phyloP scores from a whole-genome alignment of 2,329 filamentous ascomycete genomes.

The Penicillium griseofulvum region DNA sequence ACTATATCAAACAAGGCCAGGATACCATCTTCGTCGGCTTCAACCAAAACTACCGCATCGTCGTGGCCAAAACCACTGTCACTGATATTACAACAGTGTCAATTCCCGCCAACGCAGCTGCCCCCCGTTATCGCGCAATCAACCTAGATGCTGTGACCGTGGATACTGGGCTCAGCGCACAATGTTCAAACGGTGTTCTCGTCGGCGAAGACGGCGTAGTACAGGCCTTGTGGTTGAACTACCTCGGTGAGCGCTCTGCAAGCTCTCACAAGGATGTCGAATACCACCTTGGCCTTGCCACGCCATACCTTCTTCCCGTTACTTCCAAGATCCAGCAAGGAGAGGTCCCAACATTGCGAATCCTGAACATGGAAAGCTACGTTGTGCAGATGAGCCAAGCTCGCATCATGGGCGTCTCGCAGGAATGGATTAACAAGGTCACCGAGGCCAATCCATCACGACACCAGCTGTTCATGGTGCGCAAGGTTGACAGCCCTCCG shows the following conservation, averaged over 20 bases:
- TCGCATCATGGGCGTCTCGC: conserved; percentile 92
- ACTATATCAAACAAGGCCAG: conserved; percentile 85
- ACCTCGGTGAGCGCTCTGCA: conserved; percentile 82
- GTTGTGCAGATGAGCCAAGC: conserved; percentile 96
- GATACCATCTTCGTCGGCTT: conserved; percentile 98
- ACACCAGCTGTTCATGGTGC: conserved; percentile 97
- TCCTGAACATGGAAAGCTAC: conserved; percentile 90
- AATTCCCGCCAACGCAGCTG: conserved; percentile 88
- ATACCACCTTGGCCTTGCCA: conserved; percentile 90
- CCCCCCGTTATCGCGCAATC: conserved; percentile 88
- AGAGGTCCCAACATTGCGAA: conserved; percentile 75
- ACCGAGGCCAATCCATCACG: conserved; percentile 83
- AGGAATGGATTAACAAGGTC: conserved; percentile 92
- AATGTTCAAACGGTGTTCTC: conserved; percentile 91
- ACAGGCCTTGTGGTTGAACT: conserved; percentile 93
- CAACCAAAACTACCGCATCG: conserved; percentile 90
- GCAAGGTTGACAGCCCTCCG: conserved; percentile 72
- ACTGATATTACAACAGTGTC: conserved; percentile 97
- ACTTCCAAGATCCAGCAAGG: conserved; percentile 80
- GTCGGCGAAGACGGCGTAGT: conserved; percentile 87
- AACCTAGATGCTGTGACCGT: conserved; percentile 97
- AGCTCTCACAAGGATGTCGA: conserved; percentile 85
- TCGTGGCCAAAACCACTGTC: conserved; percentile 89
- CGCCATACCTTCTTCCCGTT: conserved; percentile 85
- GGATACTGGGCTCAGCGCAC: conserved; percentile 84